Conservation (phyloP, 176 grass and related monocot genomes). For the Musa itinerans region DNA sequence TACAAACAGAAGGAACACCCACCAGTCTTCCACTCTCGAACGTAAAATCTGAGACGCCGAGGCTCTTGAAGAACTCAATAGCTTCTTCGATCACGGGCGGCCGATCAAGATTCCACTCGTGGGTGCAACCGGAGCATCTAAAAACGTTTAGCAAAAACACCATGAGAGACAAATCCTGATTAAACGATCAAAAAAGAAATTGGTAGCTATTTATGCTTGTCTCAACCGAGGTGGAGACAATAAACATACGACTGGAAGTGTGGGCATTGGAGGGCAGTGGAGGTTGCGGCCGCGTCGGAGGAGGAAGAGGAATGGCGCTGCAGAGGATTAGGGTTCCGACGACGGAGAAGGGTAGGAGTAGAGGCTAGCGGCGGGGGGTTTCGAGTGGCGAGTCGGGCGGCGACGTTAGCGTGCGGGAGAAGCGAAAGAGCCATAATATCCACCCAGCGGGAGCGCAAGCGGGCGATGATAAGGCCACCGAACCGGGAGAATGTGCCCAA, state of each 20-base stretch:
- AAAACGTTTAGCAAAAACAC: not conserved
- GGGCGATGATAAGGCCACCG: not conserved
- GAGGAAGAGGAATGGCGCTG: conserved; percentile 16
- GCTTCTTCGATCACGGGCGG: conserved; percentile 64
- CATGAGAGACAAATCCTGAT: not conserved
- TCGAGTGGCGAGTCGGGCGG: conserved; percentile 5
- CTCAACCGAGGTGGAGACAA: not conserved
- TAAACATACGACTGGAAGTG: conserved; percentile 67
- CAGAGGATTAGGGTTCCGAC: not conserved
- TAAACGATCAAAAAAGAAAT: too few species aligned
- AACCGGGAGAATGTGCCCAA: too few species aligned
- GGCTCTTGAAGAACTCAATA: conserved; percentile 45
- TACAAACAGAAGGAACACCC: not conserved
- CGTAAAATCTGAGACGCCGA: conserved; percentile 61
- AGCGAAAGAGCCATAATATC: not conserved
- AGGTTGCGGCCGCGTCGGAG: conserved; percentile 10
- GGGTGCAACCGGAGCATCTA: conserved; percentile 76
- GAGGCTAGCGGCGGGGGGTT: not conserved
- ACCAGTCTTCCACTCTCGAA: conserved; percentile 78
- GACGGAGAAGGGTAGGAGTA: not conserved
- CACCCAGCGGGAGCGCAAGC: too few species aligned
- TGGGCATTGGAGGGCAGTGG: conserved; percentile 53
- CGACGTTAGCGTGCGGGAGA: not conserved
- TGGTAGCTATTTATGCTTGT: too few species aligned
- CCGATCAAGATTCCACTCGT: conserved; percentile 63